These are phyloP conservation scores for Myxozyma vanderwaltii DNA, from an alignment of 805 yeast genomes.

Conservation along the genomic window DNA sequence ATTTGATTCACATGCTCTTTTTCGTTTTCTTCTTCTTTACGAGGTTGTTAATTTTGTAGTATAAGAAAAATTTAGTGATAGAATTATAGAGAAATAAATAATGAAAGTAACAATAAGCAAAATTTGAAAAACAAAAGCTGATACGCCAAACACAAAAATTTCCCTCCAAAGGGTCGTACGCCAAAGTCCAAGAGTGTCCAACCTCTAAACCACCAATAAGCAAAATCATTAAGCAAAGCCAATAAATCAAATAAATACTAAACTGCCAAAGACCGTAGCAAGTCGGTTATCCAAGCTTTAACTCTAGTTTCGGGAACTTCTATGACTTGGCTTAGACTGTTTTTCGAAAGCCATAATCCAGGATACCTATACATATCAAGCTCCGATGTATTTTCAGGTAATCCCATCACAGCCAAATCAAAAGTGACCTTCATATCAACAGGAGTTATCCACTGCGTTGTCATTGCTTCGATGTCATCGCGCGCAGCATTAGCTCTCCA, in stretches of 20 bases:
- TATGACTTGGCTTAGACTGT: neutral
- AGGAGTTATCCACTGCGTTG: neutral
- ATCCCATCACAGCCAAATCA: slow-evolving; percentile 7
- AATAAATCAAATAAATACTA: neutral
- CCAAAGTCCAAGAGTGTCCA: no score
- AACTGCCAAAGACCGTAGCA: neutral
- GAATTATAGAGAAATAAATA: neutral
- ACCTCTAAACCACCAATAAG: no score
- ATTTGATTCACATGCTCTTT: neutral
- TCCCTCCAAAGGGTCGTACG: no score
- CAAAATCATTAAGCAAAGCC: no score
- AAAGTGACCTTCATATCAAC: neutral
- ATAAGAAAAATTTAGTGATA: neutral
- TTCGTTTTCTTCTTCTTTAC: no score
- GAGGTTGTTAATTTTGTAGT: neutral
- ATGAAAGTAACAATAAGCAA: no score
- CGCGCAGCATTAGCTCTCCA: neutral
- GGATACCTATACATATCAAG: neutral
- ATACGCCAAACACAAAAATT: no score
- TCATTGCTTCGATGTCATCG: neutral
- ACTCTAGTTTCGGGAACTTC: neutral
- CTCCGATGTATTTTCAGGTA: neutral
- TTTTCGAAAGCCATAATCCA: slow-evolving; percentile 1
- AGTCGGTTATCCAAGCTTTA: neutral
- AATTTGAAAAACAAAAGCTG: no score